Evolutionary conservation across 208 protist genomes (phyloP), one percentile per base, ranked within the genome.

Genomic region (Acanthamoeba pearcei): DNA sequence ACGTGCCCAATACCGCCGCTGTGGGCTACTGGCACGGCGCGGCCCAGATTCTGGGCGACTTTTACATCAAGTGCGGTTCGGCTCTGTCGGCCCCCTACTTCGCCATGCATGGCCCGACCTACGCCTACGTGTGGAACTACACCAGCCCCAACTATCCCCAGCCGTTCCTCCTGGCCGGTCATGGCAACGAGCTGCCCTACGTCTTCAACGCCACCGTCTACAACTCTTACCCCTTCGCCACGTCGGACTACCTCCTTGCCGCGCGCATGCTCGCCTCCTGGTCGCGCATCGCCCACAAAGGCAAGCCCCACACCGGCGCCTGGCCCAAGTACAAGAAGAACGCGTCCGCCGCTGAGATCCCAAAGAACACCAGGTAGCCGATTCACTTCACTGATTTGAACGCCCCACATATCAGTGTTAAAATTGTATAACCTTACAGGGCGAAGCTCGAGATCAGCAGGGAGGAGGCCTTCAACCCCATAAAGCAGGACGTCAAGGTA

Each of bases 331-430:
- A 10, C 55, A 62, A 24, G 55, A 5, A 62, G 55, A 27, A 24
- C 17, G n/a, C n/a, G n/a, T n/a, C n/a, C n/a, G n/a, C n/a, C n/a
- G 68, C 95, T 66, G 97, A 98, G 90, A 97, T 98, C 88, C 97
- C 97, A 76, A 72, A 95, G 35, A 96, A 95, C 90, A 97, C 97
- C 80, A 74, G 96, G 74, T 83, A 53, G 1, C 10, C 32, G 3
- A 1, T 60, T 38, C 15, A 1, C 13, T 42, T 83, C 1, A 3
- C 17, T 29, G 9, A 22, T 51, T 8, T 55, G 2, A 13, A 9
- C 35, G 53, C n/a, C n/a, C n/a, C n/a, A n/a, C n/a, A n/a, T n/a
- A n/a, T n/a, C n/a, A n/a, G n/a, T n/a, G n/a, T n/a, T n/a, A 83
- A 49, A 51, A n/a, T 38, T 78, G 35, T 82, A 82, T n/a, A n/a